Base-by-base conservation (phyloP, 106 monocot genomes). In the Vanilla planifolia region DNA sequence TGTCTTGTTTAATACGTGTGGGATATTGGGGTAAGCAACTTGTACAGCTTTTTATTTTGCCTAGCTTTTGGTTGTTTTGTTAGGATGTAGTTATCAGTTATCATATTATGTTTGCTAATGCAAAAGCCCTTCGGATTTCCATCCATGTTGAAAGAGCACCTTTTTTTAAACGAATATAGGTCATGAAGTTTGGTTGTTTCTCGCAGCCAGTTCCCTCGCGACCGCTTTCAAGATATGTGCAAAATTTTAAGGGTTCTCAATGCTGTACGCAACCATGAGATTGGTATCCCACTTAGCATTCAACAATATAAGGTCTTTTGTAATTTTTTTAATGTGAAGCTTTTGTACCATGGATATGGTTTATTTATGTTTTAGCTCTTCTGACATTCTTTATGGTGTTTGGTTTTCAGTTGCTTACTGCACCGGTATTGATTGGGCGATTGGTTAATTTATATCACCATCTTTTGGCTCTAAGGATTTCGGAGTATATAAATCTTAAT, bases 161-260 rank as follows among this genome's bases (percentile, higher is more conserved):
- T 71, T 76, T 80, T 70, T 57, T 82, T 63, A 65, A 68, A 39
- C 28, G 47, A 33, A 67, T 68, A 68, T 77, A 55, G 62, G 44
- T 37, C 84, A 76, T 89, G 81, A 78, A 70, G 79, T 66, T 68
- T 62, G 81, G 57, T 79, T 85, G 69, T 63, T 44, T 86, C 77
- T 98, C 73, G 60, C 96, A 98, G 96, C 70, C 96, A 88, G 64
- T 82, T 91, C 69, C 79, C 81, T 14, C 87, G 88, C 66, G 91
- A 98, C 24, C 77, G 70, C 11, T 91, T 98, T 67, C 90, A 84
- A 77, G 96, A 98, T 67, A 92, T 88, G 85, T 91, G 96, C 86
- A 98, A 88, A 67, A 88, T 67, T 27, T 69, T 98, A 33, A 70
- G 85, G 34, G 91, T 92, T 29, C 62, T 98, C 53, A 98, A 98